Percentiles rank a stretch among this genome's conserved stretches.
phyloP scores from a whole-genome alignment of 129 eudicot species.

The Apium graveolens region DNA sequence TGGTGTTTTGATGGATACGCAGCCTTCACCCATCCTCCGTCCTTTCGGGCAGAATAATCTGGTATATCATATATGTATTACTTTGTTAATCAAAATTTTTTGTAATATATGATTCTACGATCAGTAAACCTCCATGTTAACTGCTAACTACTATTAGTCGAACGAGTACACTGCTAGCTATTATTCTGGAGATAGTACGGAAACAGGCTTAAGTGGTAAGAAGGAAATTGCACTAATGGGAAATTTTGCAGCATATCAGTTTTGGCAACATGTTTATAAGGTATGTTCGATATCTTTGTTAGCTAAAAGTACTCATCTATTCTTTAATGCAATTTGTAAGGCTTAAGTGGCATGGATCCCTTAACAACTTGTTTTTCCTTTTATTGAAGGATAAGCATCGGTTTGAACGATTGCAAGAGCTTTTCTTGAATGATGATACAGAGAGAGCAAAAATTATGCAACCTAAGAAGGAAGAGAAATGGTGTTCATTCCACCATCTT shows the following conservation, averaged over 20 bases:
- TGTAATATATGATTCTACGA: not conserved
- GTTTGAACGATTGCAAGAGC: conserved; percentile 44
- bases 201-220: conserved; percentile 50
- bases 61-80: conserved; percentile 49
- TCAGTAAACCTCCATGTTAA: not conserved
- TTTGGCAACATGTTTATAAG: conserved; percentile 77
- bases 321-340: not conserved
- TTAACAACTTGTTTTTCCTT: conserved; percentile 7
- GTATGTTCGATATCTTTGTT: conserved; percentile 23
- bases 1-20: conserved; percentile 82
- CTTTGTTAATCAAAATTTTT: not conserved
- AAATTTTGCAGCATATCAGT: conserved; percentile 69
- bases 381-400: conserved; percentile 61
- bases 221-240: conserved; percentile 68
- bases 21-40: conserved; percentile 72
- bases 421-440: conserved; percentile 30
- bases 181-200: conserved; percentile 40
- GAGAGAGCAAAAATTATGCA: conserved; percentile 16
- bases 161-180: conserved; percentile 43
- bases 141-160: conserved; percentile 30
- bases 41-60: conserved; percentile 74
- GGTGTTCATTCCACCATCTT: conserved; percentile 83
- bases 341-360: not conserved
- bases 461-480: conserved; percentile 61
- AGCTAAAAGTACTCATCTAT: not conserved